Conservation (phyloP, 2,329 filamentous ascomycete genomes). For the Fusarium decemcellulare region DNA sequence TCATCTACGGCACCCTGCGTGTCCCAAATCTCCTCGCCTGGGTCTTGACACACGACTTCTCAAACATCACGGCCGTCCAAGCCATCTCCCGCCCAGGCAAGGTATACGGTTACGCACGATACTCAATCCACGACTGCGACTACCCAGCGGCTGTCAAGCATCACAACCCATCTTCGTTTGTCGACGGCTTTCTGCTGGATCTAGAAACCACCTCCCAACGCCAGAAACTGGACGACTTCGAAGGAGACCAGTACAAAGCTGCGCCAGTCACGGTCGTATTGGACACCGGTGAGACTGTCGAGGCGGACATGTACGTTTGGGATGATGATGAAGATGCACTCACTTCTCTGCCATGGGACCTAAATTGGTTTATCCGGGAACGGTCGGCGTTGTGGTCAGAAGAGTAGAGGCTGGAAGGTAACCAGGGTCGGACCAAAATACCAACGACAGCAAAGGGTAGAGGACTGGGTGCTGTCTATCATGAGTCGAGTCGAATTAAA, state of each 20-base stretch:
- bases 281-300: conserved; percentile 24
- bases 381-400: not conserved
- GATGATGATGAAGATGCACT: conserved; percentile 25
- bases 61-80: not conserved
- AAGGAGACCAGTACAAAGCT: conserved; percentile 45
- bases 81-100: not conserved
- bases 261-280: conserved; percentile 23
- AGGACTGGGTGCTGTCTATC: no score
- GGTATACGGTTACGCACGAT: not conserved
- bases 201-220: not conserved
- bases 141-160: not conserved
- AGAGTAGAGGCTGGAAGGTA: no score
- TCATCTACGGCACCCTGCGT: not conserved
- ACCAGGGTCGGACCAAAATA: no score
- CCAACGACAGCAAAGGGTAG: no score
- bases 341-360: no score
- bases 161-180: not conserved
- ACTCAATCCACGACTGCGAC: not conserved
- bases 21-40: not conserved
- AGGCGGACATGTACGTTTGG: conserved; percentile 53
- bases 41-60: not conserved
- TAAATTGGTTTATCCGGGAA: no score
- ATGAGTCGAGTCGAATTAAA: no score
- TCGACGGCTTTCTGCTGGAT: not conserved
- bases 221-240: conserved; percentile 52